Evolutionary conservation across 176 grass and related monocot species (phyloP), one percentile per base, ranked within the genome.

Genomic region (Stipa capillata): DNA sequence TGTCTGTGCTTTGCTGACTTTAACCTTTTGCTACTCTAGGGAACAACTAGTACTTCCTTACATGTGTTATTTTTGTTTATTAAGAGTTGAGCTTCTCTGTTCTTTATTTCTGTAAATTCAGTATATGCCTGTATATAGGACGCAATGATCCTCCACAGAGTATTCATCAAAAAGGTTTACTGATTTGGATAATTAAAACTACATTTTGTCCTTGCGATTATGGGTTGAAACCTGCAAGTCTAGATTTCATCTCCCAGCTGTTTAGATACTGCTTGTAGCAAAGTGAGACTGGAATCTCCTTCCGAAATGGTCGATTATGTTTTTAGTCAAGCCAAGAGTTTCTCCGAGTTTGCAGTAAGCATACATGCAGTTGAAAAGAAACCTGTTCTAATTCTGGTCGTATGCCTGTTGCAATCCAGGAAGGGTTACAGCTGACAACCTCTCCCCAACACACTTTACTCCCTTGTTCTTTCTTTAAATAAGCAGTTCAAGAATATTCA

Each of bases 321-420:
- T 80, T 69, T 42, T 37, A 72, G 31, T 55, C 29, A 45, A 72
- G 11, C 64, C 29, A 47, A 23, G 25, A 5, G 85, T 65, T 63
- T 51, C 17, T 59, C 34, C 14, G 32, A 6, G 5, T 56, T 56
- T 79, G 48, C 73, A 72, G 68, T 86, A 72, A 72, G 63, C 23
- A 56, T 69, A 60, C 40, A 8, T 29, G 20, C 32, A 57, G 33
- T 52, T 83, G 15, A 55, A 73, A 37, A 51, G 14, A 57, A 41
- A 57, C 20, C 54, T 41, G n/a, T 49, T 71, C 10, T 80, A 53
- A 36, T 75, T 89, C 17, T 81, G 43, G 69, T 47, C 74, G 4
- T 47, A 25, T 34, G 50, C 60, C 50, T 36, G 53, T 61, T 84
- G 69, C 69, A 69, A 43, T 80, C 82, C 16, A 23, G 52, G 43